Base-by-base conservation (phyloP, 306 rosid genomes). In the Quercus dentata region DNA sequence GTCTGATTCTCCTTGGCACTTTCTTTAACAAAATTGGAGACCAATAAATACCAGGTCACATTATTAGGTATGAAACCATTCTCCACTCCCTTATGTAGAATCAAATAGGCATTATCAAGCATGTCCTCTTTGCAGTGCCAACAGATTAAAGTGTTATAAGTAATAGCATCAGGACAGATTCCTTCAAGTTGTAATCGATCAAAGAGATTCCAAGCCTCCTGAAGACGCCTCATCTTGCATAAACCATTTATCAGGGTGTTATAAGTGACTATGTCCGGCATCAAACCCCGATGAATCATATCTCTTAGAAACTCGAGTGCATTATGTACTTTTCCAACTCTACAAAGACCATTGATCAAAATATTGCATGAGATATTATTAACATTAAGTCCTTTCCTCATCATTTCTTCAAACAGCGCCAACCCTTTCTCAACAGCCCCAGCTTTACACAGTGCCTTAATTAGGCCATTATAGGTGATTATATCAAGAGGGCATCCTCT, bases 231-330 rank as follows among this genome's bases (percentile, higher is more conserved):
- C 62, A 77, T 77, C 90, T 89, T 92, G 86, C 98, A 95, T 31
- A 92, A 89, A 79, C 99, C 98, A 69, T 92, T 92, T 67, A 95
- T 87, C 54, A 95, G 82, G 85, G 89, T 85, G 77, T 95, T 95
- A 71, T 92, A 95, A 81, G 97, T 91, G 81, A 95, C 97, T 81
- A 91, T 84, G 75, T 95, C 97, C 0, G 98, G 97, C 11, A 76
- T 81, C 76, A 90, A 72, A 76, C 98, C 96, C 38, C 84, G 90
- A 75, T 81, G 85, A 88, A 92, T 84, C 92, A 87, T 89, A 69
- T 91, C 92, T 82, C 83, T 90, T 54, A 92, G 92, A 86, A 92
- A 90, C 73, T 85, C 90, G 28, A 90, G 83, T 41, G 99, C 97
- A 12, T 90, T 89, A 28, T 89, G 68, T 74, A 92, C 91, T 82